A percentile compares a stretch with the other conserved stretches of the same genome.
Evolutionary conservation across 192 early-diverging fungal genomes (phyloP).

Genomic region (Gonapodya prolifera): DNA sequence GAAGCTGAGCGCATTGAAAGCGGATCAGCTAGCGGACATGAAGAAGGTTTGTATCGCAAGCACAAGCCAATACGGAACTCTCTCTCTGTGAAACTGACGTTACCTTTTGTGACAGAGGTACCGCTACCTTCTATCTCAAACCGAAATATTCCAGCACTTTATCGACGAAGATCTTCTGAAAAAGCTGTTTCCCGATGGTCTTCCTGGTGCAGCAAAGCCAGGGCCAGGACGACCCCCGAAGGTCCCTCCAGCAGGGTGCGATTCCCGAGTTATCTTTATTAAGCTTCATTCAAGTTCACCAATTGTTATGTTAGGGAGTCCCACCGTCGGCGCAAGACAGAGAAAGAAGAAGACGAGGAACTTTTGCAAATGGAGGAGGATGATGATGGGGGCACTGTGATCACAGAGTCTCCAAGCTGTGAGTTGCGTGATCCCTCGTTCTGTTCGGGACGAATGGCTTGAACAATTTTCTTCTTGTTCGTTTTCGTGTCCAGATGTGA

Average conservation of each 20-base stretch:
- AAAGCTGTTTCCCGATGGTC: slow-evolving; percentile 22
- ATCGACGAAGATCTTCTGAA: slow-evolving; percentile 22
- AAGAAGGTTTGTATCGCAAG: background rate
- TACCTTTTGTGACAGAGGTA: slow-evolving; percentile 42
- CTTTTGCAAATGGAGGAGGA: slow-evolving; percentile 66
- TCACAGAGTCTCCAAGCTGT: slow-evolving; percentile 86
- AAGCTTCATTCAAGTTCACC: background rate
- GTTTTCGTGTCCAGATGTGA: slow-evolving; percentile 62
- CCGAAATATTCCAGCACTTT: slow-evolving; percentile 51
- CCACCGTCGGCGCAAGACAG: slow-evolving; percentile 81
- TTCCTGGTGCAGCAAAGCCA: slow-evolving; percentile 28
- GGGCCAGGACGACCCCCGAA: slow-evolving; percentile 26
- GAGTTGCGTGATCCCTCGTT: slow-evolving; percentile 7
- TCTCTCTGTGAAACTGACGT: slow-evolving; percentile 30
- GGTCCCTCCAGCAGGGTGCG: slow-evolving; percentile 17
- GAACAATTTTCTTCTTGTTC: background rate
- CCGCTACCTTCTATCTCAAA: slow-evolving; percentile 50
- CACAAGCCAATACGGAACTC: background rate
- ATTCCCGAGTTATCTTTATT: slow-evolving; percentile 5
- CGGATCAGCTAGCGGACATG: background rate
- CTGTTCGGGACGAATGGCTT: background rate
- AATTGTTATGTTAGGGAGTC: slow-evolving; percentile 22
- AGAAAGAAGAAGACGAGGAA: slow-evolving; percentile 96
- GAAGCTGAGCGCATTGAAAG: background rate
- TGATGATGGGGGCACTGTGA: slow-evolving; percentile 38